These are phyloP conservation scores for Cicer pinnatifidum DNA, from an alignment of 306 rosid genomes.

Conservation along the genomic window DNA sequence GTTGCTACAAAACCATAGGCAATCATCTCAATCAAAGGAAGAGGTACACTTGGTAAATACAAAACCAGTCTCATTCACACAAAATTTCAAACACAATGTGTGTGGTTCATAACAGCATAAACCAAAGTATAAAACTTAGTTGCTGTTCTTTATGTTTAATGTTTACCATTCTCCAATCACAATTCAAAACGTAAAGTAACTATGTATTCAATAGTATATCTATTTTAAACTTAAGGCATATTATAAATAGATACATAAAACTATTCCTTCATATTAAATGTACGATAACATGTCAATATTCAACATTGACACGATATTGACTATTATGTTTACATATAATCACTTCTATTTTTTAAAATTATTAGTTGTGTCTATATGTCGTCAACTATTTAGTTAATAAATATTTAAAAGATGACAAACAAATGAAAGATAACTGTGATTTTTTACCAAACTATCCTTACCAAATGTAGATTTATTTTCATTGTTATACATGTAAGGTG, in stretches of 20 bases:
- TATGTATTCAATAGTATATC: not conserved
- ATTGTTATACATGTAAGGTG: no score
- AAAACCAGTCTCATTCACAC: constrained; percentile 53
- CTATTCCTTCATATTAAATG: not conserved
- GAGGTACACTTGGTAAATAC: constrained; percentile 73
- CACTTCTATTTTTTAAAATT: no score
- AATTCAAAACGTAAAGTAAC: not conserved
- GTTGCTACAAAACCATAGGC: constrained; percentile 68
- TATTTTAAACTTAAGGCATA: not conserved
- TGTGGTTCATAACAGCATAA: not conserved
- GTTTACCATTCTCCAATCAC: not conserved
- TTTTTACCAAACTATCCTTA: no score
- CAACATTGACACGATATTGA: not conserved
- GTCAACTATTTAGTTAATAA: no score
- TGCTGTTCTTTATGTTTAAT: not conserved
- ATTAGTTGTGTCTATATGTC: no score
- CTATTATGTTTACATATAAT: not conserved
- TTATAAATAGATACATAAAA: not conserved
- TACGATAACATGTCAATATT: not conserved
- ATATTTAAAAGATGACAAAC: no score
- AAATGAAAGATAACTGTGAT: no score
- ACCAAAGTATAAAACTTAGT: not conserved
- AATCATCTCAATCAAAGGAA: constrained; percentile 77
- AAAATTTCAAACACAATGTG: constrained; percentile 47
- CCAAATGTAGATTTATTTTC: no score